These are phyloP conservation scores for Puccinia horiana DNA, from an alignment of 1,284 basidiomycete genomes.

Conservation along the genomic window DNA sequence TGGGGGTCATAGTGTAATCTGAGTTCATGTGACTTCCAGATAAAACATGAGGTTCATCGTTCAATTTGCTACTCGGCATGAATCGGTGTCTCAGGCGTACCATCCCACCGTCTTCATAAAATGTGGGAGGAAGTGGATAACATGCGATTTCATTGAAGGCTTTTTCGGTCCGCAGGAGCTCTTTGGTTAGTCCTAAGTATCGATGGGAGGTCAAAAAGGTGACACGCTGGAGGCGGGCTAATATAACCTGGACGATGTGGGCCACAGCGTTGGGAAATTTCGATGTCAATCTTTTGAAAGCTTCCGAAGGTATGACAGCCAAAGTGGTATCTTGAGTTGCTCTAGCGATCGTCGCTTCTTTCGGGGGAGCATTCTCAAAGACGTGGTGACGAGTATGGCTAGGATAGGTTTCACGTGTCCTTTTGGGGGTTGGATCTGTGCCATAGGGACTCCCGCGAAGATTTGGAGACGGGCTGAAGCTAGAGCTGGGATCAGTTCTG, in stretches of 20 bases:
- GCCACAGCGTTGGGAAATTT: conserved; percentile 96
- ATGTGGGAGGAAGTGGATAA: conserved; percentile 83
- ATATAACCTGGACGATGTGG: conserved; percentile 94
- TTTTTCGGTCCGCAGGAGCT: conserved; percentile 93
- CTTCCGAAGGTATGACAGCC: conserved; percentile 97
- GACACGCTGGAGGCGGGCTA: conserved; percentile 92
- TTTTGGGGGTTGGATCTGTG: conserved; percentile 16
- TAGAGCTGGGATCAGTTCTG: not conserved
- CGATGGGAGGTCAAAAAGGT: conserved; percentile 93
- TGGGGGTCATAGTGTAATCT: conserved; percentile 11
- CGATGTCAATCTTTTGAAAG: conserved; percentile 83
- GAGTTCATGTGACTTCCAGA: conserved; percentile 63
- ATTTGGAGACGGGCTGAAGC: not conserved
- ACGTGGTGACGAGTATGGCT: not conserved
- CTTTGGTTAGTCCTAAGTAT: conserved; percentile 90
- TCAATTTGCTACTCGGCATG: conserved; percentile 55
- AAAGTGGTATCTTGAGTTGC: conserved; percentile 91
- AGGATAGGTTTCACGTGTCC: not conserved
- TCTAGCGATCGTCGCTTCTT: conserved; percentile 69
- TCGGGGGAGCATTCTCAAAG: conserved; percentile 26
- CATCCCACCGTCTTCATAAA: conserved; percentile 92
- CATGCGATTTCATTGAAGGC: conserved; percentile 95
- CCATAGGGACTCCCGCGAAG: not conserved
- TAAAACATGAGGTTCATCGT: conserved; percentile 51
- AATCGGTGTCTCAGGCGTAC: conserved; percentile 83